A percentile compares a stretch with the other conserved stretches of the same genome.
Conservation (phyloP, 352 stramenopile genomes). For the Phytophthora pisi region DNA sequence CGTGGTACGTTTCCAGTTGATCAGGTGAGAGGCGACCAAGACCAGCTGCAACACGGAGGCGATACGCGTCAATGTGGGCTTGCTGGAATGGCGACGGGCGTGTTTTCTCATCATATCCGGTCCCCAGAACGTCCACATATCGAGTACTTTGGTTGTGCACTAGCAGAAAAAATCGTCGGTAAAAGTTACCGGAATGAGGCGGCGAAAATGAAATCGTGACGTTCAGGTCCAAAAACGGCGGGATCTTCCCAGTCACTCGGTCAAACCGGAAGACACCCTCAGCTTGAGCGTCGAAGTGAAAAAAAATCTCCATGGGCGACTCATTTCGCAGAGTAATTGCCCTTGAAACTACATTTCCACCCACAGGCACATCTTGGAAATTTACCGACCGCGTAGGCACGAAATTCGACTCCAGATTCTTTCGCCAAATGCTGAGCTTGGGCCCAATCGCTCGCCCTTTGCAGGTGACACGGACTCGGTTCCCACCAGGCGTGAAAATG, state of each 20-base stretch:
- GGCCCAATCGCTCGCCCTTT: conserved; percentile 70
- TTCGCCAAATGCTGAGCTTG: conserved; percentile 80
- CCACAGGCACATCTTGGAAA: conserved; percentile 83
- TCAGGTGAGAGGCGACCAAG: conserved; percentile 80
- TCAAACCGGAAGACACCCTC: conserved; percentile 89
- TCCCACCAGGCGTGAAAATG: conserved; percentile 89
- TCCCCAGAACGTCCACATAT: conserved; percentile 91
- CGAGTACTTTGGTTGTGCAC: conserved; percentile 86
- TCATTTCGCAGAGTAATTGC: conserved; percentile 89
- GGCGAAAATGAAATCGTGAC: conserved; percentile 88
- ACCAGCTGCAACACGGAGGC: conserved; percentile 52
- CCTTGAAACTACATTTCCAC: conserved; percentile 59
- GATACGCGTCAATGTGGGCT: conserved; percentile 90
- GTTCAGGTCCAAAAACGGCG: conserved; percentile 74
- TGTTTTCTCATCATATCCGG: conserved; percentile 88
- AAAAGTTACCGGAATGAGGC: conserved; percentile 89
- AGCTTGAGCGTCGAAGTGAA: conserved; percentile 79
- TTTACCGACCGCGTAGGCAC: conserved; percentile 82
- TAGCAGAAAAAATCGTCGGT: conserved; percentile 87
- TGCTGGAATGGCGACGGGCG: conserved; percentile 92
- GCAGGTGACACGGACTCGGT: conserved; percentile 78
- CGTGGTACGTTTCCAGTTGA: conserved; percentile 77
- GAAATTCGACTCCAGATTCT: conserved; percentile 77
- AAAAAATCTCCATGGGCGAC: conserved; percentile 70
- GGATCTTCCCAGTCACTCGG: conserved; percentile 75